Percentiles rank a stretch among this genome's conserved stretches.
Conservation (phyloP, 441 rosid genomes). For the Bocquillonia castaneifolia region DNA sequence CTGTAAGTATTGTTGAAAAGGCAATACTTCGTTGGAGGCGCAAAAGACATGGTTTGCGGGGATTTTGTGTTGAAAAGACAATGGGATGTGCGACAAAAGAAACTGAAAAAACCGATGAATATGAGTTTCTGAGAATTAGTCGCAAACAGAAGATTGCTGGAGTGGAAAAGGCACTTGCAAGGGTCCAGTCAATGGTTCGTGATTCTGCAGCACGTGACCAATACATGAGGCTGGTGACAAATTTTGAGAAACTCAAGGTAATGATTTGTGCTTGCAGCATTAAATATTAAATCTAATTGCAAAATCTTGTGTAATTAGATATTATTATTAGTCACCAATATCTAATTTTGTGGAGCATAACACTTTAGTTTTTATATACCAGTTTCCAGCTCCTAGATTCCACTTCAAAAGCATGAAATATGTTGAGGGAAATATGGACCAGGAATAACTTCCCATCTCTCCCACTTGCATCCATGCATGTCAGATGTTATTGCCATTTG, state of each 20-base stretch:
- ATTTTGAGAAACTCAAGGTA: slow-evolving; percentile 38
- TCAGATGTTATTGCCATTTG: not conserved
- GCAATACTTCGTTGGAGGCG: slow-evolving; percentile 87
- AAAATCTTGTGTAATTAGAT: not conserved
- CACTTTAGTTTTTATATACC: not conserved
- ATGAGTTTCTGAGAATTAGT: slow-evolving; percentile 60
- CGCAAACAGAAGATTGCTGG: slow-evolving; percentile 63
- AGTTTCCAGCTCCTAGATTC: not conserved
- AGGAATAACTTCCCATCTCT: not conserved
- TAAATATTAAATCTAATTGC: not conserved
- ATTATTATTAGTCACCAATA: not conserved
- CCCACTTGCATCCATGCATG: not conserved
- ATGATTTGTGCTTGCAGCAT: not conserved
- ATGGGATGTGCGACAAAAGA: slow-evolving; percentile 22
- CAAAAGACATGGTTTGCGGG: slow-evolving; percentile 71
- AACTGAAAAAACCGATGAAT: slow-evolving; percentile 48
- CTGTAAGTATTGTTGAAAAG: slow-evolving; percentile 81
- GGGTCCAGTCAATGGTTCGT: slow-evolving; percentile 57
- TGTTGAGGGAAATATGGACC: not conserved
- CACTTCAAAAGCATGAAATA: not conserved
- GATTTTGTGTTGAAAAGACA: slow-evolving; percentile 42
- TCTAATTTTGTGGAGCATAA: not conserved
- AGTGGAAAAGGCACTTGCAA: slow-evolving; percentile 51
- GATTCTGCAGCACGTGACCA: slow-evolving; percentile 56
- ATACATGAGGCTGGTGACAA: slow-evolving; percentile 52